Percentiles rank a stretch among this genome's conserved stretches.
Conservation (phyloP, 2,329 filamentous ascomycete species). For the Calonectria pseudoreteaudii region DNA sequence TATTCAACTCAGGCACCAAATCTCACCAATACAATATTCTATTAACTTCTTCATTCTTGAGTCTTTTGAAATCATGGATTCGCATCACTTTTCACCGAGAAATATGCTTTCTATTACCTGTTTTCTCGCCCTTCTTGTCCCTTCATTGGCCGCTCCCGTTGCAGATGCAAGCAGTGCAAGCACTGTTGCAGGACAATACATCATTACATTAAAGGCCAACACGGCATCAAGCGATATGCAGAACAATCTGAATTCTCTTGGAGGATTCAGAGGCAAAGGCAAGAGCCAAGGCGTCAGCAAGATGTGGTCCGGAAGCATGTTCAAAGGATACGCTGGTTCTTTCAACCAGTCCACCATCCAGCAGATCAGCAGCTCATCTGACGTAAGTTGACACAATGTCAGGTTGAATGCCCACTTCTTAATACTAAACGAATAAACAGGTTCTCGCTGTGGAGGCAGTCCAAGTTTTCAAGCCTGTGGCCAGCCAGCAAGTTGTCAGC, state of each 20-base stretch:
- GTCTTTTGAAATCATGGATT: neutral
- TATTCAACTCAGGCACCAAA: neutral
- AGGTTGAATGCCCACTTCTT: too few species aligned
- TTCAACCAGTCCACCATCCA: neutral
- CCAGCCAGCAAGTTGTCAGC: neutral
- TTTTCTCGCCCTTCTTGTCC: neutral
- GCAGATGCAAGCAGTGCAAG: neutral
- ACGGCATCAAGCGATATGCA: neutral
- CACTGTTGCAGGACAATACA: neutral
- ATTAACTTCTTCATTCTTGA: neutral
- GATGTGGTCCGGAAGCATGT: neutral
- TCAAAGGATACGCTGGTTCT: neutral
- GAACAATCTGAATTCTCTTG: neutral
- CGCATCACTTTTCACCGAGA: neutral
- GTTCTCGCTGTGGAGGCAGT: neutral
- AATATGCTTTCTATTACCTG: neutral
- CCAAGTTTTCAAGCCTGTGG: neutral
- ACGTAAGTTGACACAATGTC: neutral
- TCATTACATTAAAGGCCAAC: neutral
- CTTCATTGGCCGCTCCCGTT: neutral
- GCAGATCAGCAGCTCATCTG: neutral
- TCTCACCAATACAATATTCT: neutral
- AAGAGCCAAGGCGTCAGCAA: neutral
- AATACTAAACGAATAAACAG: neutral
- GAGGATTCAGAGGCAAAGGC: neutral